Evolutionary conservation across 2,329 filamentous ascomycete species (phyloP).

Genomic region (Epichloe hybrida): DNA sequence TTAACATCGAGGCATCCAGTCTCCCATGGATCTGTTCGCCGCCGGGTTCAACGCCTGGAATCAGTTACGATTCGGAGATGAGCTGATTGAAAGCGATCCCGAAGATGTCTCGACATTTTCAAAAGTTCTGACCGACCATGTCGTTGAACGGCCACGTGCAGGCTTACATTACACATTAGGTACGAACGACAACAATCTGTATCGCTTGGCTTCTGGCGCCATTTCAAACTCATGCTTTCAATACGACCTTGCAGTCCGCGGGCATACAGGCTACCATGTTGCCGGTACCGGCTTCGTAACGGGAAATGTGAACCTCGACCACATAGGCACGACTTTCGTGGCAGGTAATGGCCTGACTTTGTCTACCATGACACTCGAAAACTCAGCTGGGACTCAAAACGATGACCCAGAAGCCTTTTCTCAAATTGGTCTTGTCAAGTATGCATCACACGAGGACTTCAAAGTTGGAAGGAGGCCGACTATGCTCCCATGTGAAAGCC

Average conservation of each 20-base stretch:
- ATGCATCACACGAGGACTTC: constrained; percentile 12
- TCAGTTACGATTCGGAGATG: constrained; percentile 31
- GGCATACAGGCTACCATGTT: not conserved
- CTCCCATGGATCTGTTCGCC: constrained; percentile 35
- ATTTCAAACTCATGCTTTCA: not conserved
- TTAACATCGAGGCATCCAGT: not conserved
- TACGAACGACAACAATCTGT: constrained; percentile 15
- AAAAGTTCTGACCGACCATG: constrained; percentile 23
- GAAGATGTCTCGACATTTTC: constrained; percentile 33
- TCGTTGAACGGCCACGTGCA: constrained; percentile 22
- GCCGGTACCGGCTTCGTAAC: constrained; percentile 3
- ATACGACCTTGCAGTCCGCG: not conserved
- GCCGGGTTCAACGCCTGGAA: constrained; percentile 46
- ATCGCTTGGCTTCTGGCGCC: too few species aligned
- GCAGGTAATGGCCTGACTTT: constrained; percentile 2
- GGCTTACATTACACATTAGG: constrained; percentile 33
- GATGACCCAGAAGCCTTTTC: not conserved
- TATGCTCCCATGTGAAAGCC: constrained; percentile 12
- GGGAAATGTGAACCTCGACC: not conserved
- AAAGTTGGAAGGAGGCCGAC: constrained; percentile 1
- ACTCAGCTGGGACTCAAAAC: not conserved
- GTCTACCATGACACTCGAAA: not conserved
- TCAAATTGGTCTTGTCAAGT: constrained; percentile 9
- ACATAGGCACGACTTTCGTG: not conserved
- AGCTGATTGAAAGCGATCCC: constrained; percentile 19